Base-by-base conservation (phyloP, 345 rosid genomes). In the Arabis hirsuta region DNA sequence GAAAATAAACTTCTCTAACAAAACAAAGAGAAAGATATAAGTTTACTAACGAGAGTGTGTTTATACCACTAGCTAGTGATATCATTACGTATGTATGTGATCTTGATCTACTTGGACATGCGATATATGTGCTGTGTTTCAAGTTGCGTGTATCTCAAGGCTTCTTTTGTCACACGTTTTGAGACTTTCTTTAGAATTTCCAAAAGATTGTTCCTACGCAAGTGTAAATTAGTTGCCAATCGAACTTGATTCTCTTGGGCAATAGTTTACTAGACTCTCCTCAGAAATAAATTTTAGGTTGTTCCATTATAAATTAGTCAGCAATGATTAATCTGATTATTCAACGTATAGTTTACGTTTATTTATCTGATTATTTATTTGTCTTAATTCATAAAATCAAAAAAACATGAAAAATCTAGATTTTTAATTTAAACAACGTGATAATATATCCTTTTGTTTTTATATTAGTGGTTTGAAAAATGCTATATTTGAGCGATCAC, bases 221-320 rank as follows among this genome's bases (percentile, higher is more conserved):
- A 70, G 41, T 34, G 42, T 59, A 70, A 70, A 48, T 41, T 20
- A 48, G 22, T 70, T 48, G 42, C 57, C 14, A 19, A 69, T 57
- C 29, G 41, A 66, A 12, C 64, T 41, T 59, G 22, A 10, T 43
- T 60, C 65, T 41, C 19, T 13, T 50, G 7, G 27, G n/a, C 22
- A n/a, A 1, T 14, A 12, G 22, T 14, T 55, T 34, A 34, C 13
- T 31, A 55, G 42, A 8, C 6, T 32, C 9, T 29, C 32, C 6
- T 29, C 5, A 4, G 32, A 29, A 29, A 3, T 29, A 29, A 29
- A 29, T 0, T 34, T 34, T 34, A 34, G 8, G 38, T 34, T 6
- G 24, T 22, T 22, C 24, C 6, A 22, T 22, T 22, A 22, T 22
- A 2, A 22, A 22, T 22, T 22, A 22, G 24, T 22, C 24, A 22